Conservation (phyloP, 176 grass and related monocot species). For the Sorghum bicolor region DNA sequence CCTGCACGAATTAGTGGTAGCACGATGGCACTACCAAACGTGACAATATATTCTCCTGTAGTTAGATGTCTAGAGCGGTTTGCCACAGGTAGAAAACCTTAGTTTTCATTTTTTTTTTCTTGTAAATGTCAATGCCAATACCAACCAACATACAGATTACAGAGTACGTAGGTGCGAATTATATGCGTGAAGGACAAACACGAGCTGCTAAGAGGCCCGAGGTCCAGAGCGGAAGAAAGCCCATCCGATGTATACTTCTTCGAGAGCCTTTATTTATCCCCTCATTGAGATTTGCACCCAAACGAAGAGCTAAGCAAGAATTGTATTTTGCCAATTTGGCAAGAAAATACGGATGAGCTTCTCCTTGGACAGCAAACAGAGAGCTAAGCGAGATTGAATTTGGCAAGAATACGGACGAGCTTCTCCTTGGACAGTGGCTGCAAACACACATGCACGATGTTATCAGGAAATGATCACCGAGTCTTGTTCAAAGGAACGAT, state of each 20-base stretch:
- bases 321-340: constrained; percentile 32
- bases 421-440: constrained; percentile 64
- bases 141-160: not conserved
- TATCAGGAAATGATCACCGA: not conserved
- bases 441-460: not conserved
- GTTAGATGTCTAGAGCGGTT: not conserved
- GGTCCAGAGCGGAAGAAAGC: not conserved
- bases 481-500: not conserved
- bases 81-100: not conserved
- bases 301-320: not conserved
- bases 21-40: not conserved
- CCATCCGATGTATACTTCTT: not conserved
- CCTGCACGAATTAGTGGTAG: not conserved
- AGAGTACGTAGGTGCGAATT: not conserved
- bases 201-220: not conserved
- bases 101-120: not conserved
- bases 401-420: constrained; percentile 37
- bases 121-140: not conserved
- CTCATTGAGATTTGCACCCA: not conserved
- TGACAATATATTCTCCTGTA: not conserved
- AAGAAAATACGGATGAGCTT: constrained; percentile 29
- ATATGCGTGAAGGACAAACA: not conserved
- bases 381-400: constrained; percentile 36
- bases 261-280: not conserved
- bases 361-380: constrained; percentile 33